These are phyloP conservation scores for Brassica cretica DNA, from an alignment of 345 rosid species.

Conservation along the genomic window DNA sequence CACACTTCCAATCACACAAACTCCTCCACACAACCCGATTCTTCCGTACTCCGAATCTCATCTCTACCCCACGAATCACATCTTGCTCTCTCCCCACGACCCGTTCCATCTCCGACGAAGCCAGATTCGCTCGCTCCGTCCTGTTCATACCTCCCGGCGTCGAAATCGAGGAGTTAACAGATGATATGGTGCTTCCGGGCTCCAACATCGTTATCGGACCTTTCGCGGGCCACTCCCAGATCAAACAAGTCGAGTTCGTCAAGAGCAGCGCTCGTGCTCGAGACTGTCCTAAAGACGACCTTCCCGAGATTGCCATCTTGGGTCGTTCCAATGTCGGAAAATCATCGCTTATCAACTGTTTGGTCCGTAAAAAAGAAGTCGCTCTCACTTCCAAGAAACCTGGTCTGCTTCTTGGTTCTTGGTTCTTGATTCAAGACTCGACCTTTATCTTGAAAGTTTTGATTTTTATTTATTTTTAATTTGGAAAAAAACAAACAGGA, in stretches of 20 bases:
- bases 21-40: conserved; percentile 15
- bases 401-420: conserved; percentile 41
- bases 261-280: conserved; percentile 84
- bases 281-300: conserved; percentile 81
- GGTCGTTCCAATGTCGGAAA: conserved; percentile 97
- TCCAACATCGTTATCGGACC: conserved; percentile 87
- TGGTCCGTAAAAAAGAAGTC: conserved; percentile 82
- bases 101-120: conserved; percentile 46
- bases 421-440: not conserved
- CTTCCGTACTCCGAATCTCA: conserved; percentile 10
- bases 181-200: conserved; percentile 77
- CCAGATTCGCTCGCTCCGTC: conserved; percentile 43
- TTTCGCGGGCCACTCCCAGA: conserved; percentile 81
- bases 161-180: conserved; percentile 60
- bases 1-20: conserved; percentile 4
- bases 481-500: conserved; percentile 43
- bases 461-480: not conserved
- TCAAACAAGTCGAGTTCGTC: conserved; percentile 83
- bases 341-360: conserved; percentile 85
- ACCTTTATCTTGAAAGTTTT: not conserved
- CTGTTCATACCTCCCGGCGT: conserved; percentile 85
- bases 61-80: conserved; percentile 19
- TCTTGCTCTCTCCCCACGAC: conserved; percentile 39
- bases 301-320: conserved; percentile 84
- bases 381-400: conserved; percentile 98